A percentile compares a stretch with the other conserved stretches of the same genome.
phyloP scores from a whole-genome alignment of 192 early-diverging fungal genomes.

The Dimargaris xerosporica region DNA sequence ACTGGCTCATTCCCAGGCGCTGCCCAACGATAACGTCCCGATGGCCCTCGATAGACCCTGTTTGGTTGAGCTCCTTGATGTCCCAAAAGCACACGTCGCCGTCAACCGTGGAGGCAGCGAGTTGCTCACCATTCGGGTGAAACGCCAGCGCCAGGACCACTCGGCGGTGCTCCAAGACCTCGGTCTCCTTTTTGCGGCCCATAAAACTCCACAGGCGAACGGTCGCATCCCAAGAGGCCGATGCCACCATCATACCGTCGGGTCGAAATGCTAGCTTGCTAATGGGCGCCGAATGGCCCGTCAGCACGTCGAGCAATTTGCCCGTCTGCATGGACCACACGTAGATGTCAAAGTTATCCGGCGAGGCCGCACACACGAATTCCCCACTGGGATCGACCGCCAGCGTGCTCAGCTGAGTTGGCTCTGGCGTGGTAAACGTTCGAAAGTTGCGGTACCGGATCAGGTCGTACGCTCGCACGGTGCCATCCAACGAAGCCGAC shows the following conservation, averaged over 20 bases:
- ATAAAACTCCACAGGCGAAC: slow-evolving; percentile 91
- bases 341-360: slow-evolving; percentile 93
- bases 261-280: slow-evolving; percentile 74
- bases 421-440: slow-evolving; percentile 88
- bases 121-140: slow-evolving; percentile 78
- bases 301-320: slow-evolving; percentile 85
- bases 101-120: slow-evolving; percentile 77
- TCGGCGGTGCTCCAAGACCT: slow-evolving; percentile 57
- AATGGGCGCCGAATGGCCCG: slow-evolving; percentile 88
- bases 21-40: slow-evolving; percentile 64
- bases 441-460: slow-evolving; percentile 97
- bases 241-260: slow-evolving; percentile 60
- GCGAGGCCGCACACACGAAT: slow-evolving; percentile 84
- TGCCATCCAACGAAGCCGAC: slow-evolving; percentile 91
- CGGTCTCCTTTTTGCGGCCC: slow-evolving; percentile 61
- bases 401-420: slow-evolving; percentile 84
- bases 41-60: slow-evolving; percentile 72
- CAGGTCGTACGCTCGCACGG: slow-evolving; percentile 95
- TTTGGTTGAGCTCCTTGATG: slow-evolving; percentile 50
- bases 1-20: slow-evolving; percentile 70
- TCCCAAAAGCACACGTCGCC: slow-evolving; percentile 94
- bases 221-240: slow-evolving; percentile 84
- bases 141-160: slow-evolving; percentile 83
- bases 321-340: slow-evolving; percentile 99
- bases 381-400: slow-evolving; percentile 95